Evolutionary conservation across 768 basidiomycete species (phyloP), one percentile per base, ranked within the genome.

Genomic region (Rhizopogon sp.): DNA sequence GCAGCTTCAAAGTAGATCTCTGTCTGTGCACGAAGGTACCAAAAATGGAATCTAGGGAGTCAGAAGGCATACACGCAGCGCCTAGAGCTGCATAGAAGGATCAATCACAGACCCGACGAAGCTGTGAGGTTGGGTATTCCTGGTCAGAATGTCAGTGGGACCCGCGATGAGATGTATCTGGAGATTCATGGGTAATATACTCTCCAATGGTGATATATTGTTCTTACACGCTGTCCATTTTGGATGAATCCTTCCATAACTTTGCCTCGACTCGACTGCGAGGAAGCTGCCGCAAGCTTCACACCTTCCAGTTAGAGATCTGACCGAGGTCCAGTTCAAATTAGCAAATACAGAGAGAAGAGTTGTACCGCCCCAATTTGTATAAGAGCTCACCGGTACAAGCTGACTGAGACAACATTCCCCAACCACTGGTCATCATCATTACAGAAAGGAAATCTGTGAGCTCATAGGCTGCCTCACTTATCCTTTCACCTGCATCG

Each of bases 401-500:
- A 35, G 35, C 20, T 49, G 9, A 49, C 9, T 9, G 22, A 11
- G 3, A 35, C 46, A 47, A 35, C 33, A 35, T n/a, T 16, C 20
- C 41, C 20, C 35, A 49, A 22, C 13, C 35, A 49, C 14, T 10
- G 20, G 14, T 16, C 8, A 25, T 20, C 47, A 16, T 35, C 8
- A 9, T 33, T 37, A 33, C 31, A 35, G 5, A 37, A 37, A 35
- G 7, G 35, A 14, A 9, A 16, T 22, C 33, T 25, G 47, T 49
- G 47, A 37, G 35, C 47, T 49, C 35, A 22, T 16, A 37, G 47
- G 47, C 9, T 22, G 47, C 22, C 22, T 9, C 20, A 37, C 3
- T 13, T 29, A 29, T 52, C 44, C 52, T 60, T 60, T 64, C 66
- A 63, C 55, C 43, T 67, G 70, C 71, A 73, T 72, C 75, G 65